Evolutionary conservation across 495 filamentous ascomycete species (phyloP), one percentile per base, ranked within the genome.

Genomic region (Talaromyces borbonicus): DNA sequence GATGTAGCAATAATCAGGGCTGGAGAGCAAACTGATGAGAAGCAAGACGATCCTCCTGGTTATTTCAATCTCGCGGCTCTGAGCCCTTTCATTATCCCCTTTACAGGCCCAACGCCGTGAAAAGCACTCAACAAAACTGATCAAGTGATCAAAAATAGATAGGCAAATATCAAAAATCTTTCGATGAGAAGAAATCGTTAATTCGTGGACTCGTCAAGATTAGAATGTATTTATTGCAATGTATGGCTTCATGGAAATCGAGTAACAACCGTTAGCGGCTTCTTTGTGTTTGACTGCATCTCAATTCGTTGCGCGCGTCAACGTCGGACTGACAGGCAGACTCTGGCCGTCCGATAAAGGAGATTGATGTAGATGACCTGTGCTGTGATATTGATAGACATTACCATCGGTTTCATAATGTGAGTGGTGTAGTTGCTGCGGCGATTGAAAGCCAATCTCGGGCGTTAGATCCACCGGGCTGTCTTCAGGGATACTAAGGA

Each of bases 21-120:
- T n/a, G n/a, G n/a, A n/a, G n/a, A n/a, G n/a, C n/a, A n/a, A n/a
- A n/a, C n/a, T n/a, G n/a, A n/a, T n/a, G n/a, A n/a, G n/a, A n/a
- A n/a, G n/a, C 71, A 61, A 5, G 56, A 67, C 18, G 68, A 69
- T 16, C 60, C 60, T 12, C 71, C 67, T 49, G 71, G 72, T 45
- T 69, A 67, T 16, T 60, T 59, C 49, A n/a, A n/a, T n/a, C n/a
- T n/a, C n/a, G n/a, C n/a, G n/a, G n/a, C n/a, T n/a, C n/a, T n/a
- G n/a, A n/a, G n/a, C n/a, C n/a, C n/a, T n/a, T n/a, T n/a, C n/a
- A n/a, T n/a, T n/a, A n/a, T n/a, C n/a, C n/a, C n/a, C n/a, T n/a
- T n/a, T n/a, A n/a, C n/a, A n/a, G n/a, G 16, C 35, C 14, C 4
- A 38, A 38, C 16, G 35, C 35, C 35, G n/a, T 36, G 35, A 9